These are phyloP conservation scores for Staphylotrichum longicolle DNA, from an alignment of 495 filamentous ascomycete species.

Conservation along the genomic window DNA sequence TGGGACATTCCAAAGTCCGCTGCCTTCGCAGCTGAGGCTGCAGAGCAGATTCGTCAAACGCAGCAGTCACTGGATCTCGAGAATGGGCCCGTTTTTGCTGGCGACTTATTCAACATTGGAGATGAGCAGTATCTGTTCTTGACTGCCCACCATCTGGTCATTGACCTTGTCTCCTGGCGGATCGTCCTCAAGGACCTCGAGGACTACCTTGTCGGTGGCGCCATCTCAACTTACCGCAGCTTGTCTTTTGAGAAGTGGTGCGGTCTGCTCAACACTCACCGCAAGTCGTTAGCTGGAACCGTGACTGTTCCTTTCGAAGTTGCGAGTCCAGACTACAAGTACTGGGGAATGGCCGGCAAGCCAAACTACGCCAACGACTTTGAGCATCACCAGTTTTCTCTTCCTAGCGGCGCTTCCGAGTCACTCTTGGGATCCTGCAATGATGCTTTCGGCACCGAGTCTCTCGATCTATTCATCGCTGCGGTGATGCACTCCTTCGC, in stretches of 20 bases:
- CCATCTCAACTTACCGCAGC: conserved; percentile 14
- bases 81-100: conserved; percentile 37
- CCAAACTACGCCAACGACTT: conserved; percentile 24
- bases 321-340: conserved; percentile 20
- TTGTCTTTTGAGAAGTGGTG: conserved; percentile 47
- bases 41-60: conserved; percentile 3
- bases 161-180: conserved; percentile 61
- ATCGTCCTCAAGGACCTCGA: conserved; percentile 57
- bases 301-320: conserved; percentile 9
- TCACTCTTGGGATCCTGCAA: conserved; percentile 25
- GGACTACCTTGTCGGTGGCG: conserved; percentile 41
- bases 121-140: conserved; percentile 42
- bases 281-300: not conserved
- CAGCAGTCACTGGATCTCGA: conserved; percentile 35
- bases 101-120: conserved; percentile 14
- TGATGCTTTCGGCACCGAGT: conserved; percentile 26
- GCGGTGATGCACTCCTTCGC: conserved; percentile 31
- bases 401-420: conserved; percentile 17
- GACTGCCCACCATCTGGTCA: conserved; percentile 55
- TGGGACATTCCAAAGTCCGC: conserved; percentile 41
- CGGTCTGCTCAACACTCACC: conserved; percentile 40
- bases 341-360: conserved; percentile 28
- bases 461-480: conserved; percentile 30
- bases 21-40: not conserved
- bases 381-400: conserved; percentile 14